Evolutionary conservation across 169 alveolate species (phyloP).

Genomic region (Amoebophrya sp.): DNA sequence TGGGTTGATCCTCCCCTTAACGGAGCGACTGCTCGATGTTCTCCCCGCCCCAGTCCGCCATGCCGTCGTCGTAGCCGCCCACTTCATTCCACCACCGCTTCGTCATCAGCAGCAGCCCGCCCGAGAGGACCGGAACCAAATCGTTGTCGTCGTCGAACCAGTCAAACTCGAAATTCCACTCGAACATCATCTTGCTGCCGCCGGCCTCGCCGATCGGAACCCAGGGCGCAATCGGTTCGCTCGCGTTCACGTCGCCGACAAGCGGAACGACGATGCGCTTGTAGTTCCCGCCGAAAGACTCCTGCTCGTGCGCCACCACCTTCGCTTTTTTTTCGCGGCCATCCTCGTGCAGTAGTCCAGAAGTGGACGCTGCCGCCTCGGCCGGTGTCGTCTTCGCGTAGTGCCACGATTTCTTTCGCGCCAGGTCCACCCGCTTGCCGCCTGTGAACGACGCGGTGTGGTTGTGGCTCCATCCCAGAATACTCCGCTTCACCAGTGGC

Average conservation of each 20-base stretch:
- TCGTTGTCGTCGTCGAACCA: slow-evolving; percentile 38
- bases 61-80: slow-evolving; percentile 36
- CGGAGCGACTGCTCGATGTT: slow-evolving; percentile 35
- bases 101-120: slow-evolving; percentile 36
- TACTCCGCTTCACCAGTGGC: not conserved
- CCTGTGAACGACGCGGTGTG: too few relatives aligned
- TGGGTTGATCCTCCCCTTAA: too few relatives aligned
- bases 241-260: not conserved
- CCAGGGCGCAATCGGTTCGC: not conserved
- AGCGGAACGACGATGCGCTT: not conserved
- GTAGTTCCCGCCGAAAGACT: slow-evolving; percentile 24
- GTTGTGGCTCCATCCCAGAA: too few relatives aligned
- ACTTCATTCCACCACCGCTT: slow-evolving; percentile 39
- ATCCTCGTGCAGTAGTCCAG: slow-evolving; percentile 20
- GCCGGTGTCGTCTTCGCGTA: too few relatives aligned
- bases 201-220: slow-evolving; percentile 14
- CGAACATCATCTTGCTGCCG: slow-evolving; percentile 43
- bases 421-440: too few relatives aligned
- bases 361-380: too few relatives aligned
- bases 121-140: slow-evolving; percentile 34
- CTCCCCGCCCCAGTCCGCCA: slow-evolving; percentile 45
- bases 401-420: too few relatives aligned
- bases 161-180: slow-evolving; percentile 39
- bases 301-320: not conserved
- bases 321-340: not conserved